Percentiles rank a stretch among this genome's conserved stretches.
phyloP scores from a whole-genome alignment of 768 basidiomycete genomes.

The Collybia sordida region DNA sequence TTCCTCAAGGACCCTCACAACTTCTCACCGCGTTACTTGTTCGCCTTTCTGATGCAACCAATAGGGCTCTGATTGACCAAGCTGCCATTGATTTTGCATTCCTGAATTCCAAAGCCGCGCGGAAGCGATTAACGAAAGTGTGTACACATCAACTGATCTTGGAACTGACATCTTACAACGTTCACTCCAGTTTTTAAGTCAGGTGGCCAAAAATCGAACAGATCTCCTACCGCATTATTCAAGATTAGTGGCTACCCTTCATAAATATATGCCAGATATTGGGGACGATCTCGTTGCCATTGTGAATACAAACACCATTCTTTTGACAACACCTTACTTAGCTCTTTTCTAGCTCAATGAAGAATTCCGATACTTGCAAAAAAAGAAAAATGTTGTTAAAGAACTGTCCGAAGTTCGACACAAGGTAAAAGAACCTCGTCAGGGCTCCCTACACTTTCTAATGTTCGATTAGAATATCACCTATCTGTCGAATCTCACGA shows the following conservation, averaged over 20 bases:
- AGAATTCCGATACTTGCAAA: conserved; percentile 92
- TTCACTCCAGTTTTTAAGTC: conserved; percentile 65
- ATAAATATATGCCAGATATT: conserved; percentile 92
- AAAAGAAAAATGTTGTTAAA: conserved; percentile 90
- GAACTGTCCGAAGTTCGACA: conserved; percentile 84
- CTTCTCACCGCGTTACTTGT: conserved; percentile 88
- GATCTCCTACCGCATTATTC: conserved; percentile 95
- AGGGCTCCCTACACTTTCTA: too few relatives aligned
- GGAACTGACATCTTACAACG: conserved; percentile 1
- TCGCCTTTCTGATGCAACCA: conserved; percentile 93
- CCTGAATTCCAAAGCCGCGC: conserved; percentile 93
- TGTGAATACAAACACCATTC: conserved; percentile 48
- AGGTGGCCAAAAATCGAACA: conserved; percentile 83
- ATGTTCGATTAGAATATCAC: conserved; percentile 68
- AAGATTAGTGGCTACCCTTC: conserved; percentile 83
- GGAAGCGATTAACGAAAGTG: conserved; percentile 89
- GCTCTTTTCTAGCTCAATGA: conserved; percentile 74
- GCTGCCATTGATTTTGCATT: conserved; percentile 95
- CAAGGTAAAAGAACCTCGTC: conserved; percentile 51
- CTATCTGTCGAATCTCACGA: conserved; percentile 91
- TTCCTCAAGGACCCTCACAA: conserved; percentile 90
- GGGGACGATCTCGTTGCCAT: conserved; percentile 78
- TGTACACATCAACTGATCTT: not conserved
- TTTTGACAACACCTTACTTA: conserved; percentile 4
- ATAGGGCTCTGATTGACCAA: conserved; percentile 86